phyloP scores from a whole-genome alignment of 768 basidiomycete genomes.

The Holtermanniella nyarrowii region DNA sequence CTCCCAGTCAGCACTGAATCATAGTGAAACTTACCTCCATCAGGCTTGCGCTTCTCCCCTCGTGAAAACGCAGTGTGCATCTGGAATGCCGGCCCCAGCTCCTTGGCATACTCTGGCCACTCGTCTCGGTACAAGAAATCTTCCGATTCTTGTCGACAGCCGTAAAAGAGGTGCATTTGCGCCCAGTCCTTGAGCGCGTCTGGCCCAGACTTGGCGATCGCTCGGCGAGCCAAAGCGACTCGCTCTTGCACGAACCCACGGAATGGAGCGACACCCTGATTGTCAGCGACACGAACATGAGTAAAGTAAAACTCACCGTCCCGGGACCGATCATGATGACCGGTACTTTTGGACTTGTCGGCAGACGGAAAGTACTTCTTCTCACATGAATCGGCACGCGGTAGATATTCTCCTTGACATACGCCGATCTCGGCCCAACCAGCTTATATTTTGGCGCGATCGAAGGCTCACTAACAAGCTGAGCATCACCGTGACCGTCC shows the following conservation, averaged over 20 bases:
- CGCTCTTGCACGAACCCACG: constrained; percentile 98
- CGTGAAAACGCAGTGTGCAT: constrained; percentile 78
- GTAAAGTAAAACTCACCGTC: constrained; percentile 55
- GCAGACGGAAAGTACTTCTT: constrained; percentile 90
- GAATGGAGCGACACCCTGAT: constrained; percentile 95
- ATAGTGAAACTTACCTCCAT: constrained; percentile 31
- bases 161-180: constrained; percentile 86
- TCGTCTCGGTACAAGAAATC: constrained; percentile 94
- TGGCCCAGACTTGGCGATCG: constrained; percentile 87
- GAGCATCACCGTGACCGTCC: constrained; percentile 9
- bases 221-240: constrained; percentile 85
- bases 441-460: constrained; percentile 65
- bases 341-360: constrained; percentile 95
- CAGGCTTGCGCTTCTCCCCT: constrained; percentile 28
- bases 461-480: constrained; percentile 39
- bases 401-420: constrained; percentile 58
- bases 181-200: constrained; percentile 95
- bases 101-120: constrained; percentile 77
- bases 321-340: constrained; percentile 99
- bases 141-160: constrained; percentile 76
- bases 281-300: background rate
- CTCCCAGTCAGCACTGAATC: constrained; percentile 3
- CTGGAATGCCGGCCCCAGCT: constrained; percentile 82
- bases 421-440: constrained; percentile 79
- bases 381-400: constrained; percentile 90